Conservation (phyloP, 2,329 filamentous ascomycete genomes). For the Didymella pinodella region DNA sequence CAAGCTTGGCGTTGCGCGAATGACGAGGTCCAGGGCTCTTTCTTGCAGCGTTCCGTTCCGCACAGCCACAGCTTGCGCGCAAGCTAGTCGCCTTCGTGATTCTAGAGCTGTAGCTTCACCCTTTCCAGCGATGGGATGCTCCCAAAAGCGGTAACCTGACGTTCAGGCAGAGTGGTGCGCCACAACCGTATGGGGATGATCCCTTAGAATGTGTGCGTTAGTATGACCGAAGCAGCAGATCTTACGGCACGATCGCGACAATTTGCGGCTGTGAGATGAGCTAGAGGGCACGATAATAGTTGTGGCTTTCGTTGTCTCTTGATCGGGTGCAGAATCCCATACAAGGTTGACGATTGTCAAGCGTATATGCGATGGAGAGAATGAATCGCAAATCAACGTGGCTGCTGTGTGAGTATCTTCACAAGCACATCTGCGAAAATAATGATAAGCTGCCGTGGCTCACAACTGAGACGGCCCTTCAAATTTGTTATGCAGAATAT, state of each 20-base stretch:
- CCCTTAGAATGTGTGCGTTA: neutral
- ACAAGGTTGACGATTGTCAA: neutral
- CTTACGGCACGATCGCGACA: constrained; percentile 12
- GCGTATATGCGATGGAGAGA: neutral
- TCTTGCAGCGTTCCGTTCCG: neutral
- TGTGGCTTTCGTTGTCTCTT: neutral
- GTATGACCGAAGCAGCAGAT: constrained; percentile 3
- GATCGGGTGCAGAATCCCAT: neutral
- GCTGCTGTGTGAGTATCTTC: neutral
- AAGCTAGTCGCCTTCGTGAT: neutral
- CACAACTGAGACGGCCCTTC: neutral
- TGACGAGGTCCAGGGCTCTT: constrained; percentile 6
- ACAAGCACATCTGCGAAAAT: neutral
- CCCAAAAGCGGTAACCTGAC: constrained; percentile 8
- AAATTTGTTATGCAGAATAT: constrained; percentile 15
- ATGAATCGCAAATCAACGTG: neutral
- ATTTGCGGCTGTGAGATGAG: constrained; percentile 10
- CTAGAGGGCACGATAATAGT: neutral
- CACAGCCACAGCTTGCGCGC: constrained; percentile 20
- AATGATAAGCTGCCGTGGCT: neutral
- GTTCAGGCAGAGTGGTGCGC: constrained; percentile 7
- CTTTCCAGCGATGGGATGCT: neutral
- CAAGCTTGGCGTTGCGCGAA: constrained; percentile 7
- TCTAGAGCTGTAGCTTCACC: constrained; percentile 12
- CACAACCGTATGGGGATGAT: constrained; percentile 10